A percentile compares a stretch with the other conserved stretches of the same genome.
These are phyloP conservation scores for Fusarium paranaense DNA, from an alignment of 2,329 filamentous ascomycete genomes.

Conservation along the genomic window DNA sequence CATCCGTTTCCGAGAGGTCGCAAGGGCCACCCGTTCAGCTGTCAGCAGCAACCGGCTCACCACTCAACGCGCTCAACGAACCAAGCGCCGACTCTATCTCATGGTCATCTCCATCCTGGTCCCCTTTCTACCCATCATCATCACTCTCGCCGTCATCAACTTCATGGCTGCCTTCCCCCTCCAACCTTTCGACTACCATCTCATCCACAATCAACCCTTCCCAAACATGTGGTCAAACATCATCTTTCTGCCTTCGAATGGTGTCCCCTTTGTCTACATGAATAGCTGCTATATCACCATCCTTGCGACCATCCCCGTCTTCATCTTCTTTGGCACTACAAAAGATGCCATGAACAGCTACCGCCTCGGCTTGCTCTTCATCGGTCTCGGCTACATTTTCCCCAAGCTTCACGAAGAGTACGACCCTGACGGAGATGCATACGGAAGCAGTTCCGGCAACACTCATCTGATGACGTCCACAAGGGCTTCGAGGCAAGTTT, in stretches of 20 bases:
- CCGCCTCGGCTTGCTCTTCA: slow-evolving; percentile 50
- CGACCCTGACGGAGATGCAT: slow-evolving; percentile 48
- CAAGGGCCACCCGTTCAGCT: slow-evolving; percentile 54
- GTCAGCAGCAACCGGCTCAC: slow-evolving; percentile 56
- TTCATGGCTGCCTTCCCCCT: slow-evolving; percentile 47
- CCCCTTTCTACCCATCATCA: slow-evolving; percentile 62
- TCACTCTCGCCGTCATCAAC: slow-evolving; percentile 57
- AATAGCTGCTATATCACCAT: slow-evolving; percentile 64
- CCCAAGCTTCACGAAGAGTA: slow-evolving; percentile 55
- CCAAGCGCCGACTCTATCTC: slow-evolving; percentile 65
- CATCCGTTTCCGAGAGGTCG: slow-evolving; percentile 59
- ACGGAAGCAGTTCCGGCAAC: slow-evolving; percentile 33
- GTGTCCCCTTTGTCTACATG: slow-evolving; percentile 53
- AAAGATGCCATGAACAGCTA: slow-evolving; percentile 65
- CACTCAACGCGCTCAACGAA: slow-evolving; percentile 57
- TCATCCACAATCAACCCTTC: slow-evolving; percentile 53
- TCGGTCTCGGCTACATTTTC: slow-evolving; percentile 59
- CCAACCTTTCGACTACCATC: slow-evolving; percentile 54
- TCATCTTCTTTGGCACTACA: slow-evolving; percentile 68
- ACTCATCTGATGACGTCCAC: slow-evolving; percentile 39
- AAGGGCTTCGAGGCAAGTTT: slow-evolving; percentile 34
- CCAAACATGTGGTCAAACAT: slow-evolving; percentile 61
- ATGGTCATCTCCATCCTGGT: slow-evolving; percentile 65
- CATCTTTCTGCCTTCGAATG: slow-evolving; percentile 56
- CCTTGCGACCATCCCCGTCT: slow-evolving; percentile 59